Evolutionary conservation across 768 basidiomycete species (phyloP), one percentile per base, ranked within the genome.

Genomic region (Gyrodon lividus): DNA sequence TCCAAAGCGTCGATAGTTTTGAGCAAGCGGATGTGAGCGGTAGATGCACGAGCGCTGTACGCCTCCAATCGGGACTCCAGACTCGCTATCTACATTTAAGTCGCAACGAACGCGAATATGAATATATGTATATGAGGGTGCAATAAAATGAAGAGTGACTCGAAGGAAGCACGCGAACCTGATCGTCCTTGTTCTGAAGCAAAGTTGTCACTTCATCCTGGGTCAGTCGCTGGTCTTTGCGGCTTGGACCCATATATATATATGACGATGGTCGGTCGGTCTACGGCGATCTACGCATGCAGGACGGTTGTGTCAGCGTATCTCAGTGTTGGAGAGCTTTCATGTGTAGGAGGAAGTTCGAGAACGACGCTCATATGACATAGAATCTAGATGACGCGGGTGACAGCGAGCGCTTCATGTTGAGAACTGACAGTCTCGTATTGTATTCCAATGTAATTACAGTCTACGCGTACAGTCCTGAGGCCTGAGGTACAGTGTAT

Each of bases 1-100:
- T 83, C 82, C 31, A 83, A 62, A 2, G 73, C 67, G 55, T 82
- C 80, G 9, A 81, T 68, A 0, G 79, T 74, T n/a, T 73, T 66
- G 39, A 76, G 54, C 20, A 84, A 68, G 20, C 81, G 79, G 16
- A 68, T 68, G 14, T 79, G 78, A 2, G 76, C 56, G 16, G 75
- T 69, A 2, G 79, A 75, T 9, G 70, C 61, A 12, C 70, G 73
- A 8, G 76, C 70, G 7, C 54, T 63, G 41, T 75, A 66, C 3
- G 71, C 73, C 17, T 72, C 64, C 19, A 73, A 47, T 47, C 70
- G 64, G 7, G 59, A 49, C 40, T 72, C 59, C 20, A 75, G 63
- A 23, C 19, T 40, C 8, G 54, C 31, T 41, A 72, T 66, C 70
- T 72, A 19, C 23, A 33, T n/a, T 9, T 24, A 20, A 41, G 42